phyloP scores from a whole-genome alignment of 768 basidiomycete genomes.

The Pleurotus djamor region DNA sequence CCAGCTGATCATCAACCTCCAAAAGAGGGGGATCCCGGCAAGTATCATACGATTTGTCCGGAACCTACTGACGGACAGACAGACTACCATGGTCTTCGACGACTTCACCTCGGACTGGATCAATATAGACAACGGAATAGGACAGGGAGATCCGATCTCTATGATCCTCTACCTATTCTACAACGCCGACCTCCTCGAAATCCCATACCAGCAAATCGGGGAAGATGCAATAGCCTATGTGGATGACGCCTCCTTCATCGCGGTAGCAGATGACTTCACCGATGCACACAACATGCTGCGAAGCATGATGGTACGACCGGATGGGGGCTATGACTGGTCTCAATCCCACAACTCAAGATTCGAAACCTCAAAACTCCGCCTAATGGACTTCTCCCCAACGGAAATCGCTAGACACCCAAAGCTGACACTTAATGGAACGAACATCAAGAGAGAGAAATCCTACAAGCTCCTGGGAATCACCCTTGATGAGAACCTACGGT shows the following conservation, averaged over 20 bases:
- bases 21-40: constrained; percentile 16
- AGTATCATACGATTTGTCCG: constrained; percentile 12
- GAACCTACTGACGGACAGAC: constrained; percentile 12
- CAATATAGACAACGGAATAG: constrained; percentile 18
- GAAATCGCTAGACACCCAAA: neutral
- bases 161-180: constrained; percentile 24
- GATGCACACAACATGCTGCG: constrained; percentile 15
- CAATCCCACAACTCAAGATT: constrained; percentile 23
- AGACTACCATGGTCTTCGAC: constrained; percentile 22
- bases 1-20: constrained; percentile 18
- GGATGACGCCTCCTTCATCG: constrained; percentile 23
- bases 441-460: neutral
- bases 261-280: constrained; percentile 16
- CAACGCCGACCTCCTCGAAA: constrained; percentile 18
- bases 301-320: constrained; percentile 20
- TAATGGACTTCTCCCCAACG: constrained; percentile 18
- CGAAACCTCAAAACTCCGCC: constrained; percentile 25
- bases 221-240: constrained; percentile 25
- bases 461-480: constrained; percentile 8
- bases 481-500: constrained; percentile 24
- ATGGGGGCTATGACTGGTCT: constrained; percentile 23
- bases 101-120: constrained; percentile 17
- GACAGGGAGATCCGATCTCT: constrained; percentile 23
- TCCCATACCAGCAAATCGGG: neutral
- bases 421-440: neutral